These are phyloP conservation scores for Penicillium argentinense DNA, from an alignment of 495 filamentous ascomycete genomes.

Conservation along the genomic window DNA sequence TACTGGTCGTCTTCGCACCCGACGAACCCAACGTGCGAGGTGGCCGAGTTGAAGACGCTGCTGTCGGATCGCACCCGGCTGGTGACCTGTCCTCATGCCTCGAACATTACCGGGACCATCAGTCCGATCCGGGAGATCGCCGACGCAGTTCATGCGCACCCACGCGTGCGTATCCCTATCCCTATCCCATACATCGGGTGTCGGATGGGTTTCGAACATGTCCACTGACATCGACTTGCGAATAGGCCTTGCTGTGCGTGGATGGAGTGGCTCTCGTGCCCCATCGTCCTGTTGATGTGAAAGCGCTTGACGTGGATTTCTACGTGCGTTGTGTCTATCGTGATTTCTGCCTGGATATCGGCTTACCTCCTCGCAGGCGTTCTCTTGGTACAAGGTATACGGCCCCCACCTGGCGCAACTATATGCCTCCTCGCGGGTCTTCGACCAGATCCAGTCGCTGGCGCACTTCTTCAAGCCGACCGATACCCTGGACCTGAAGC, in stretches of 20 bases:
- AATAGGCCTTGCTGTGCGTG: conserved; percentile 47
- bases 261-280: conserved; percentile 72
- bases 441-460: conserved; percentile 50
- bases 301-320: conserved; percentile 64
- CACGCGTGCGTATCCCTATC: conserved; percentile 25
- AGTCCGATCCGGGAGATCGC: conserved; percentile 55
- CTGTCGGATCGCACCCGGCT: conserved; percentile 60
- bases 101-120: conserved; percentile 70
- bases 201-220: too few species aligned
- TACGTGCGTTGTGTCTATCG: conserved; percentile 47
- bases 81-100: conserved; percentile 66
- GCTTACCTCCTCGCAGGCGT: conserved; percentile 30
- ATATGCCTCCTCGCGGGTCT: conserved; percentile 52
- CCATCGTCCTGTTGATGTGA: conserved; percentile 66
- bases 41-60: conserved; percentile 51
- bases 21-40: conserved; percentile 54
- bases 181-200: too few species aligned
- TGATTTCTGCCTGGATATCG: too few species aligned
- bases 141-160: conserved; percentile 48
- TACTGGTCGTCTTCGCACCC: conserved; percentile 56
- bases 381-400: conserved; percentile 76
- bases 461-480: conserved; percentile 68
- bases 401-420: conserved; percentile 70
- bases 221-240: too few species aligned
- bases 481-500: conserved; percentile 57